phyloP scores from a whole-genome alignment of 768 basidiomycete species.

The Gymnopilus dilepis region DNA sequence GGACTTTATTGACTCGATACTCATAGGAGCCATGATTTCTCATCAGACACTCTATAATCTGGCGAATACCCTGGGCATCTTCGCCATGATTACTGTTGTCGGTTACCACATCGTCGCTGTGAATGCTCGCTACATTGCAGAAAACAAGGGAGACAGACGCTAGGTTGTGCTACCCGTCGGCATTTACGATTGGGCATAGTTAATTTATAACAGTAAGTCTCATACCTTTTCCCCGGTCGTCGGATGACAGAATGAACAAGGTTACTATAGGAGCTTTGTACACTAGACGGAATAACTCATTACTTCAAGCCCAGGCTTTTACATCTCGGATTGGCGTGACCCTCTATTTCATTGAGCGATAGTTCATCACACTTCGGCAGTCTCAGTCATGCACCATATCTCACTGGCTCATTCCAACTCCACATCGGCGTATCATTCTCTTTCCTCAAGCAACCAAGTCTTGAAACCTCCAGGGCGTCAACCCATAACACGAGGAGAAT shows the following conservation, averaged over 20 bases:
- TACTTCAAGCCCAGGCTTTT: no score
- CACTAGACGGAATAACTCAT: no score
- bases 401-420: no score
- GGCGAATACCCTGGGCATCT: conserved; percentile 80
- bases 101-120: conserved; percentile 91
- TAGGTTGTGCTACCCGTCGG: background rate
- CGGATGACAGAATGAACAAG: background rate
- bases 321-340: no score
- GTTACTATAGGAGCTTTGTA: background rate
- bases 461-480: no score
- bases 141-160: conserved; percentile 24
- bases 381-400: no score
- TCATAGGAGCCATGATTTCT: conserved; percentile 69
- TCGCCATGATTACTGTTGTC: conserved; percentile 88
- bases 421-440: no score
- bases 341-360: no score
- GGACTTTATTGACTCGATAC: background rate
- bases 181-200: background rate
- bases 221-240: background rate
- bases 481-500: no score
- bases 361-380: no score
- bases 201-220: background rate
- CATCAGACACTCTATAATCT: conserved; percentile 81
- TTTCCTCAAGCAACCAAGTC: no score
- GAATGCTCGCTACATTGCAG: conserved; percentile 57